A percentile compares a stretch with the other conserved stretches of the same genome.
Conservation (phyloP, 768 basidiomycete genomes). For the Psilocybe cubensis region DNA sequence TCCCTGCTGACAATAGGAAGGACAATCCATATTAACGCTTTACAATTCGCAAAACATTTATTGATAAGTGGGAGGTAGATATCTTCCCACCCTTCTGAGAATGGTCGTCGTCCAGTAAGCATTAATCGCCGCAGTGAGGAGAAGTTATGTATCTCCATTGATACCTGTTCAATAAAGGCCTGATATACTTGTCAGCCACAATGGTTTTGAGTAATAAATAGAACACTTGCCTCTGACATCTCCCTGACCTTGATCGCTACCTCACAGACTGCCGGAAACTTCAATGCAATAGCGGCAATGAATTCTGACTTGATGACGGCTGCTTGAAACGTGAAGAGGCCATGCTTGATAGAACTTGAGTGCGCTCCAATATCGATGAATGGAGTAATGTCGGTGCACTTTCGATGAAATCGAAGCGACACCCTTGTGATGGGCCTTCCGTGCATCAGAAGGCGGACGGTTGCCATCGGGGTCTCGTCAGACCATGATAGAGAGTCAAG, state of each 20-base stretch:
- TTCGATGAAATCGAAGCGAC: background rate
- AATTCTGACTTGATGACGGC: background rate
- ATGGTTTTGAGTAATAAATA: background rate
- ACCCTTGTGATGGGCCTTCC: background rate
- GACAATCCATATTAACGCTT: background rate
- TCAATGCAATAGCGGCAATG: background rate
- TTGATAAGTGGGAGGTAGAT: background rate
- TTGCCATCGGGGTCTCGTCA: background rate
- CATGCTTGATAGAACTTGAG: background rate
- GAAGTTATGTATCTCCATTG: background rate
- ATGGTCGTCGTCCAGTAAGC: background rate
- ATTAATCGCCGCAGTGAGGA: background rate
- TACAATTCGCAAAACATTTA: background rate
- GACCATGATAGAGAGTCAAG: background rate
- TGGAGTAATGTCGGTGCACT: background rate
- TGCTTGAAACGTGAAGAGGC: background rate
- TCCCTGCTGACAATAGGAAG: background rate
- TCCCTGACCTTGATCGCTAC: background rate
- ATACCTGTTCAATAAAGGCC: background rate
- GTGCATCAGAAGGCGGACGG: background rate
- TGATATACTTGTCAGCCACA: background rate
- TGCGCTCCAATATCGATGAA: background rate
- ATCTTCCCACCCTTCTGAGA: background rate
- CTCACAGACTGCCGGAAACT: background rate
- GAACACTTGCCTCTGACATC: background rate